Percentiles rank a stretch among this genome's conserved stretches.
phyloP scores from a whole-genome alignment of 2,329 filamentous ascomycete genomes.

The Lachnellula hyalina region DNA sequence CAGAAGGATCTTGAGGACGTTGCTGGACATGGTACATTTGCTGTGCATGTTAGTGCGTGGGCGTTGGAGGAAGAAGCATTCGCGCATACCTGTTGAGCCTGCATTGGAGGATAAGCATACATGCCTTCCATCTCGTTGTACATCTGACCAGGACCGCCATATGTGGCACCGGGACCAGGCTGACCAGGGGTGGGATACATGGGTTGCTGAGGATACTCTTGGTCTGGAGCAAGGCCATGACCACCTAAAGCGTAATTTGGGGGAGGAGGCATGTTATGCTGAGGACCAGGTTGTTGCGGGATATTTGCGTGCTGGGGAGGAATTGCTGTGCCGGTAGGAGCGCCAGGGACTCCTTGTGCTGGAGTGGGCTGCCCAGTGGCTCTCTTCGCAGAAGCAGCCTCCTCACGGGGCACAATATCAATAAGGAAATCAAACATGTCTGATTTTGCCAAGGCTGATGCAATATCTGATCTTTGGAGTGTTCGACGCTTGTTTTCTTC shows the following conservation, averaged over 20 bases:
- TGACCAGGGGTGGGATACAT: conserved; percentile 83
- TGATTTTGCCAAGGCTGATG: conserved; percentile 89
- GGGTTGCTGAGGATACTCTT: conserved; percentile 74
- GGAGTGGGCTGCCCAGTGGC: conserved; percentile 42
- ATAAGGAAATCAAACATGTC: conserved; percentile 99
- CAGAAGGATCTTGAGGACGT: conserved; percentile 34
- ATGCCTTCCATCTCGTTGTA: conserved; percentile 78
- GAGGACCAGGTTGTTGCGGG: conserved; percentile 43
- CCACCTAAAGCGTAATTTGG: conserved; percentile 55
- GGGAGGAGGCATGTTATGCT: conserved; percentile 56
- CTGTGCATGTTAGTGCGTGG: conserved; percentile 19
- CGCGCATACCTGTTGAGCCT: conserved; percentile 72
- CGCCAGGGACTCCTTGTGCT: conserved; percentile 42
- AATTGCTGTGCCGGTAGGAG: conserved; percentile 44
- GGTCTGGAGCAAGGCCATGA: conserved; percentile 60
- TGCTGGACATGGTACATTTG: conserved; percentile 38
- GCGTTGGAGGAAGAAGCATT: neutral
- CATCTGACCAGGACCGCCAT: conserved; percentile 74
- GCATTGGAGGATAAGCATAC: conserved; percentile 78
- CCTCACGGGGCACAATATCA: conserved; percentile 95
- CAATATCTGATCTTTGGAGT: conserved; percentile 92
- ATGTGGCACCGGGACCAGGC: conserved; percentile 62
- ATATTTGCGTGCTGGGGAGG: conserved; percentile 45
- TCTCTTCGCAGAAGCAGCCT: conserved; percentile 80
- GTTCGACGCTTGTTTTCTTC: conserved; percentile 98